phyloP scores from a whole-genome alignment of 2,329 filamentous ascomycete genomes.

The Aspergillus tamarii region DNA sequence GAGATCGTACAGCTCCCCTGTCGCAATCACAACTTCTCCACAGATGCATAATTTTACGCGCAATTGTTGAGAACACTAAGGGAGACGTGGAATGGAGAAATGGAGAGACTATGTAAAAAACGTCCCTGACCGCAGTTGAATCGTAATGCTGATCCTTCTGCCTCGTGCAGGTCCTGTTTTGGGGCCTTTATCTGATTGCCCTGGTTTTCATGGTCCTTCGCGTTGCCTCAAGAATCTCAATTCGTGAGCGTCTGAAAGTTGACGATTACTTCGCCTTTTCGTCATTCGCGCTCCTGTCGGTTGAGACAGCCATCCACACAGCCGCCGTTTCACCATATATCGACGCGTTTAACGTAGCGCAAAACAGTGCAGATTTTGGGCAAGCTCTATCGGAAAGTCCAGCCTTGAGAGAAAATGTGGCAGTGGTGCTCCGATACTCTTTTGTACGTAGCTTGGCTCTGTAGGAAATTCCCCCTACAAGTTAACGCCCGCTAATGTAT shows the following conservation, averaged over 20 bases:
- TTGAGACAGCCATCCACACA: background rate
- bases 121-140: background rate
- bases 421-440: background rate
- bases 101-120: background rate
- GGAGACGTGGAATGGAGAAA: background rate
- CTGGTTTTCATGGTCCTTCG: background rate
- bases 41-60: background rate
- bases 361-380: background rate
- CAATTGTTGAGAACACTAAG: background rate
- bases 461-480: background rate
- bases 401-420: background rate
- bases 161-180: background rate
- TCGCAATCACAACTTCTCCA: background rate
- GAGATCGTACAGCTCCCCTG: background rate
- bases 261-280: slow-evolving; percentile 1
- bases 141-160: background rate
- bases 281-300: background rate
- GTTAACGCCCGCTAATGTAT: background rate
- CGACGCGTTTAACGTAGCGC: background rate
- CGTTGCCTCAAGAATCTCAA: background rate
- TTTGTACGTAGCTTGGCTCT: background rate
- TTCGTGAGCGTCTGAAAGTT: background rate
- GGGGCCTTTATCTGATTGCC: background rate
- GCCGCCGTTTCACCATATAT: background rate
- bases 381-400: background rate